A percentile compares a stretch with the other conserved stretches of the same genome.
These are phyloP conservation scores for Ophiocordyceps camponoti-saundersi DNA, from an alignment of 2,329 filamentous ascomycete genomes.

Conservation along the genomic window DNA sequence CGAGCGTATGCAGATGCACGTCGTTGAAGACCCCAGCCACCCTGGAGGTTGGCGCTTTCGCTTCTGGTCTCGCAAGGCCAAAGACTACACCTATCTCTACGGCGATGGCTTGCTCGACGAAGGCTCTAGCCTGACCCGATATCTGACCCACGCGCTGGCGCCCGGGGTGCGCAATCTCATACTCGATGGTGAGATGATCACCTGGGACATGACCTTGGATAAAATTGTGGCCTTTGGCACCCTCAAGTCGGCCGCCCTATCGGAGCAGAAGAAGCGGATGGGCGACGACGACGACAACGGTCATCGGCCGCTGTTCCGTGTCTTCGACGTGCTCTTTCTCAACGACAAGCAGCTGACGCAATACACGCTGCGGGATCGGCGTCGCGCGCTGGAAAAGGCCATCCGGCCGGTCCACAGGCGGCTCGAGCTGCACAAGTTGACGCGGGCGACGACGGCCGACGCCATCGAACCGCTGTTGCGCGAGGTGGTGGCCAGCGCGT, in stretches of 20 bases:
- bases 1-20: conserved; percentile 93
- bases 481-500: conserved; percentile 69
- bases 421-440: conserved; percentile 66
- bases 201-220: conserved; percentile 79
- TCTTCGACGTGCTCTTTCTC: conserved; percentile 84
- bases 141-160: conserved; percentile 62
- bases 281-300: conserved; percentile 34
- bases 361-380: conserved; percentile 70
- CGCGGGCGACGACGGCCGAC: conserved; percentile 44
- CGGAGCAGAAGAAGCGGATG: conserved; percentile 48
- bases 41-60: conserved; percentile 58
- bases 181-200: conserved; percentile 96
- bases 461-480: conserved; percentile 68
- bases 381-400: conserved; percentile 54
- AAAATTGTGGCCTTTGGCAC: conserved; percentile 82
- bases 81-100: conserved; percentile 92
- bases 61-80: conserved; percentile 93
- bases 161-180: conserved; percentile 71
- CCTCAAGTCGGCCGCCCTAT: conserved; percentile 75
- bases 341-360: conserved; percentile 67
- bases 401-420: conserved; percentile 55
- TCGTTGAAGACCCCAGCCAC: conserved; percentile 51
- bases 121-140: conserved; percentile 61
- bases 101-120: conserved; percentile 60
- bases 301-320: conserved; percentile 56